These are phyloP conservation scores for Candida parachauliodes DNA, from an alignment of 805 yeast genomes.

Conservation along the genomic window DNA sequence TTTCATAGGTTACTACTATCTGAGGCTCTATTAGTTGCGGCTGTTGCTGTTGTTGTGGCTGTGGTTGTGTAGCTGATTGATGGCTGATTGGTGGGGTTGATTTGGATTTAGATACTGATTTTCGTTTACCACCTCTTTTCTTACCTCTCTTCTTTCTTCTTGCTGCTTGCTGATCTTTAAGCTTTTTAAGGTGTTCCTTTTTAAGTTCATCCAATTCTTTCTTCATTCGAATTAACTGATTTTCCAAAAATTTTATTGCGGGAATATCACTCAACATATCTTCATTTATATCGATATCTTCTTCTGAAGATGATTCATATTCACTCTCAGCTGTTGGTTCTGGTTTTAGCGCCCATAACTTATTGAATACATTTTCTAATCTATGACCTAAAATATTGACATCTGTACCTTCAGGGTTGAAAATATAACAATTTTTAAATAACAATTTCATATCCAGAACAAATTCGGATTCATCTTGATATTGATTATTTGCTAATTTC, in stretches of 20 bases:
- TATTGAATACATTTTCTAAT: constrained; percentile 79
- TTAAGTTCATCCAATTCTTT: constrained; percentile 79
- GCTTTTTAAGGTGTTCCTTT: constrained; percentile 65
- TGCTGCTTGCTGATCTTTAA: constrained; percentile 60
- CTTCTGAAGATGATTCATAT: constrained; percentile 38
- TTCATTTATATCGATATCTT: constrained; percentile 56
- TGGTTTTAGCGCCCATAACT: constrained; percentile 76
- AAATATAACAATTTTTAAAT: constrained; percentile 82
- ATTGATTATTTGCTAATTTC: constrained; percentile 80
- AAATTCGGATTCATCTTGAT: constrained; percentile 84
- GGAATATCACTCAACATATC: constrained; percentile 67
- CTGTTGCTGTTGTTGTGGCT: constrained; percentile 1
- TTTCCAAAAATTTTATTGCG: constrained; percentile 84
- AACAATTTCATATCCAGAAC: constrained; percentile 79
- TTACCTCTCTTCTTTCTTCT: constrained; percentile 42
- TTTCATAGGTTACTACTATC: constrained; percentile 76
- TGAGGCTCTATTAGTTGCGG: constrained; percentile 15
- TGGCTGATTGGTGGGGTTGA: background rate
- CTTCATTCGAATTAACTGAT: constrained; percentile 81
- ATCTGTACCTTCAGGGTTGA: constrained; percentile 96
- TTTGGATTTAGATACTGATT: constrained; percentile 21
- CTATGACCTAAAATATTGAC: constrained; percentile 95
- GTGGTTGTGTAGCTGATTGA: background rate
- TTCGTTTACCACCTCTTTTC: constrained; percentile 22
- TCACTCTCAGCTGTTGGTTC: constrained; percentile 54